Evolutionary conservation across 345 rosid species (phyloP), one percentile per base, ranked within the genome.

Genomic region (Brassica cretica): DNA sequence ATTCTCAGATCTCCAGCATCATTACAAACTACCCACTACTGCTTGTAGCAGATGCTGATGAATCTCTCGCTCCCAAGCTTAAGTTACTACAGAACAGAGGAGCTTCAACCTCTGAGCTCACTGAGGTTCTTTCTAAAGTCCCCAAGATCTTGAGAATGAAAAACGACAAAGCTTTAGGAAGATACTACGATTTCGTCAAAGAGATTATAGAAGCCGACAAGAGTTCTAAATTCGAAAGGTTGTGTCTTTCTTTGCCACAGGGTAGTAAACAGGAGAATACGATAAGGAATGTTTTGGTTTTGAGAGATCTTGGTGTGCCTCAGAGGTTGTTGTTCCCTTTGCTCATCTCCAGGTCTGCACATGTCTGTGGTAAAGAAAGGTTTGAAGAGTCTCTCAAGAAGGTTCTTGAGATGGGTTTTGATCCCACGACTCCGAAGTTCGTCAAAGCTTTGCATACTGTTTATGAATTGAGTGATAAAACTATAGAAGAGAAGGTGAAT

Each of bases 1-100:
- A 69, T 3, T 72, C 76, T 78, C 85, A 84, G 21, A 72, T 84
- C 27, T 41, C 69, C 5, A 19, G 0, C 11, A 39, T 76, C 14
- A 18, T 84, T 29, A 69, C 25, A 8, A 1, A 0, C 1, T 62
- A 25, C 0, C 87, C 87, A 6, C 0, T 0, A 0, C 4, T 86
- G 71, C 86, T 86, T 37, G 0, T 41, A 2, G 9, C 0, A 5
- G 53, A 75, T 64, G 61, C 58, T 27, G 68, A 76, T 67, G 74
- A 16, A 21, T 73, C 73, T 0, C 37, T 82, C 37, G 69, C 8
- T 49, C 88, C 84, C 11, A 67, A 49, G 71, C 56, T 64, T 33
- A 2, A 16, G 69, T 35, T 35, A 9, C 5, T 65, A 12, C 27
- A 35, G 29, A 35, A 14, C 1, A 65, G 51, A 65, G 51, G 69